These are phyloP conservation scores for Geranomyces variabilis DNA, from an alignment of 192 early-diverging fungal genomes.

Conservation along the genomic window DNA sequence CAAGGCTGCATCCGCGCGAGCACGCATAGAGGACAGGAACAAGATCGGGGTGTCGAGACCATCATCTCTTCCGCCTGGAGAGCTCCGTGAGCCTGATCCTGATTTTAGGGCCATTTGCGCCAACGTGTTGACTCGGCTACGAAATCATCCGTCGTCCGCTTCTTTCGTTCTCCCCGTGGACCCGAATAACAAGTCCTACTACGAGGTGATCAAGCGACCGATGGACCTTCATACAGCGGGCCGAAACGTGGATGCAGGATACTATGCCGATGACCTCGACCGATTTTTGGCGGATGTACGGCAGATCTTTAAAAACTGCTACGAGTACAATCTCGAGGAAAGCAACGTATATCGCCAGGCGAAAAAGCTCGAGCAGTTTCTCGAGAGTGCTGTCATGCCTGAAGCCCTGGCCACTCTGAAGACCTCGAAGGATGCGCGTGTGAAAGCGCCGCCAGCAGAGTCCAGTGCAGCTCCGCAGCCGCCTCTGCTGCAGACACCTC, in stretches of 20 bases:
- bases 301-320: constrained; percentile 76
- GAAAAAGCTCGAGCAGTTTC: constrained; percentile 39
- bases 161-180: constrained; percentile 48
- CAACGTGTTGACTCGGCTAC: constrained; percentile 28
- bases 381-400: constrained; percentile 31
- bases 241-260: constrained; percentile 56
- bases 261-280: constrained; percentile 54
- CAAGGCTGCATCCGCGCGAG: not conserved
- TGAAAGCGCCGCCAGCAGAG: not conserved
- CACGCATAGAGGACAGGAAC: constrained; percentile 5
- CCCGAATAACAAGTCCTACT: constrained; percentile 33
- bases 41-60: not conserved
- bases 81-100: constrained; percentile 36
- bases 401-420: constrained; percentile 10
- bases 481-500: not conserved
- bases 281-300: constrained; percentile 64
- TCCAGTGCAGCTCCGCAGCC: not conserved
- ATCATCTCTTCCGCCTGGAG: constrained; percentile 6
- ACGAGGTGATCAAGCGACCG: constrained; percentile 59
- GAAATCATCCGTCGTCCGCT: constrained; percentile 37
- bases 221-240: constrained; percentile 75
- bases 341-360: constrained; percentile 39
- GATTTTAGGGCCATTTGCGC: constrained; percentile 39
- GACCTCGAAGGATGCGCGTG: not conserved
- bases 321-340: constrained; percentile 69